phyloP scores from a whole-genome alignment of 208 protist species.

The Crithidia thermophila region DNA sequence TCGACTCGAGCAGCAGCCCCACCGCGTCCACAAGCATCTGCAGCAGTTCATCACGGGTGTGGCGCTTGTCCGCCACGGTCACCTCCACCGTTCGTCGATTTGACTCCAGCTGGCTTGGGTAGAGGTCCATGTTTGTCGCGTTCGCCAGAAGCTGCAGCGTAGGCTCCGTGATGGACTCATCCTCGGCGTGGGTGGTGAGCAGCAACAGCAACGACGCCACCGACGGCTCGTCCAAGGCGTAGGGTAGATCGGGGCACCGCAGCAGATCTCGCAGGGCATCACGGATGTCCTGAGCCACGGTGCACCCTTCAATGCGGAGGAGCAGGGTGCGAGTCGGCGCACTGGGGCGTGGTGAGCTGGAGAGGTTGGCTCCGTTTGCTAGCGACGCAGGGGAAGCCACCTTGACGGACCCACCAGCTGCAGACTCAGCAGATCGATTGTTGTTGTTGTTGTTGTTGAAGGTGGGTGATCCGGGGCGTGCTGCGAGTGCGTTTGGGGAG shows the following conservation, averaged over 20 bases:
- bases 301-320: conserved; percentile 75
- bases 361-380: too few species aligned
- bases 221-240: conserved; percentile 48
- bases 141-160: conserved; percentile 54
- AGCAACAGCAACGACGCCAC: conserved; percentile 46
- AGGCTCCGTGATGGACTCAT: conserved; percentile 32
- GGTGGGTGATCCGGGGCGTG: too few species aligned
- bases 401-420: too few species aligned
- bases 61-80: conserved; percentile 42
- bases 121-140: conserved; percentile 54
- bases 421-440: too few species aligned
- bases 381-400: background rate
- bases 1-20: conserved; percentile 47
- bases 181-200: conserved; percentile 37
- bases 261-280: conserved; percentile 68
- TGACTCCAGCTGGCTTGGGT: conserved; percentile 37
- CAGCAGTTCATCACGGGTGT: conserved; percentile 57
- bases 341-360: conserved; percentile 11
- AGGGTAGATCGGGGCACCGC: conserved; percentile 55
- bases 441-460: too few species aligned
- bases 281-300: conserved; percentile 79
- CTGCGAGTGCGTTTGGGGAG: too few species aligned
- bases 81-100: conserved; percentile 15
- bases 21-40: conserved; percentile 47
- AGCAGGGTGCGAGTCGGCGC: conserved; percentile 62